These are phyloP conservation scores for Clitoria ternatea DNA, from an alignment of 306 rosid species.

Conservation along the genomic window DNA sequence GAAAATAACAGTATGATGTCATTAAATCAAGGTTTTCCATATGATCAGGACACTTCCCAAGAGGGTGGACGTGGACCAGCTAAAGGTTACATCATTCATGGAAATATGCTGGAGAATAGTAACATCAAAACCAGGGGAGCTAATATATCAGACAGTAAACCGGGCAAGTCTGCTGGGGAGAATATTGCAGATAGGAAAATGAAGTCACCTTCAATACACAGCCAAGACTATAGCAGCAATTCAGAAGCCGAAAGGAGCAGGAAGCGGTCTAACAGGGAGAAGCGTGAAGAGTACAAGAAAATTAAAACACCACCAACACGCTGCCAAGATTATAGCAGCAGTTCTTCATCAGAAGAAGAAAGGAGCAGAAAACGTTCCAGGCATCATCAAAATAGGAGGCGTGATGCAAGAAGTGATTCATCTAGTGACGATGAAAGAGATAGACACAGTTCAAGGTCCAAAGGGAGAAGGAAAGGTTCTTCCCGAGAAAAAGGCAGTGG, in stretches of 20 bases:
- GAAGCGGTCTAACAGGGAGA: slow-evolving; percentile 33
- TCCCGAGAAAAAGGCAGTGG: slow-evolving; percentile 60
- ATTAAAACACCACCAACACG: slow-evolving; percentile 28
- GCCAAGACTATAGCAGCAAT: slow-evolving; percentile 33
- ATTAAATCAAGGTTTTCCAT: slow-evolving; percentile 25
- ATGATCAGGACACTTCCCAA: slow-evolving; percentile 26
- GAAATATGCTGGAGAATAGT: slow-evolving; percentile 37
- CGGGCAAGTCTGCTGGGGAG: slow-evolving; percentile 24
- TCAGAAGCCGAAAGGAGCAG: slow-evolving; percentile 73
- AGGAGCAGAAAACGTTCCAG: slow-evolving; percentile 57
- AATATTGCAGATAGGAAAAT: slow-evolving; percentile 36
- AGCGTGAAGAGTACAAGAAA: slow-evolving; percentile 38
- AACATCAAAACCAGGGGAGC: slow-evolving; percentile 30
- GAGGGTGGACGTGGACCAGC: slow-evolving; percentile 30
- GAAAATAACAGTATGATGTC: slow-evolving; percentile 27
- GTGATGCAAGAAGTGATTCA: slow-evolving; percentile 50
- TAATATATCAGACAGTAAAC: slow-evolving; percentile 29
- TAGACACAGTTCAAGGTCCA: slow-evolving; percentile 50
- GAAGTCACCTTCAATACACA: slow-evolving; percentile 29
- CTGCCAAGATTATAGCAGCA: slow-evolving; percentile 37
- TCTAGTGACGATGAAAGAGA: slow-evolving; percentile 50
- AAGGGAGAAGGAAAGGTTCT: slow-evolving; percentile 50
- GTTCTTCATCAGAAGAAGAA: slow-evolving; percentile 57
- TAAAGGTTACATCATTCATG: slow-evolving; percentile 29
- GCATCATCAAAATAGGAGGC: slow-evolving; percentile 46